Percentiles rank a stretch among this genome's conserved stretches.
Evolutionary conservation across 257 asterid genomes (phyloP).

Genomic region (Solanum rostratum): DNA sequence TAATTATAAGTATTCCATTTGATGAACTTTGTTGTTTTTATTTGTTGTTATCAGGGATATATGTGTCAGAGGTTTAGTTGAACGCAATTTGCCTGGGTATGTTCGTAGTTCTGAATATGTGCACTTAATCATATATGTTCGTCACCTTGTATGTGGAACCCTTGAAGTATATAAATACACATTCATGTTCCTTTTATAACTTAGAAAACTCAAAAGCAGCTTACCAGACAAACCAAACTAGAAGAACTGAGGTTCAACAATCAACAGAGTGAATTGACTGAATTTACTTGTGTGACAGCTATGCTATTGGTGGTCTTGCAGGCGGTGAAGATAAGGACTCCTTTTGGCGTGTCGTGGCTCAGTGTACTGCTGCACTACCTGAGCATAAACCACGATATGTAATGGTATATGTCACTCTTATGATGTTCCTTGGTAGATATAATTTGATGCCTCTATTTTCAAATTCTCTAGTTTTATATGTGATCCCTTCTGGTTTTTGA

Average conservation of each 20-base stretch:
- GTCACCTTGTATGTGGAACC: not conserved
- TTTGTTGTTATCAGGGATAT: constrained; percentile 59
- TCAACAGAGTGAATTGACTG: constrained; percentile 17
- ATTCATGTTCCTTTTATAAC: not conserved
- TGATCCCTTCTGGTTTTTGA: not conserved
- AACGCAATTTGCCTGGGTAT: constrained; percentile 94
- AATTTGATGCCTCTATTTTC: not conserved
- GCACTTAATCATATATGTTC: not conserved
- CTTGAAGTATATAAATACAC: not conserved
- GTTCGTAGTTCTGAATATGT: constrained; percentile 1
- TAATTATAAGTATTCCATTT: not conserved
- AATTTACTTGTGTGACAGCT: constrained; percentile 55
- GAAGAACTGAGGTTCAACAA: constrained; percentile 1
- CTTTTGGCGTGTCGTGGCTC: constrained; percentile 99
- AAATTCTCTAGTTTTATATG: constrained; percentile 2
- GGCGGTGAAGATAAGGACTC: constrained; percentile 99
- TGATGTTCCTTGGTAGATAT: not conserved
- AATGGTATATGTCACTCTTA: constrained; percentile 41
- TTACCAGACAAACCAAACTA: not conserved
- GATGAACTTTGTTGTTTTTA: not conserved
- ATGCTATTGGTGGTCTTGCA: constrained; percentile 99
- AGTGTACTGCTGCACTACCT: constrained; percentile 95
- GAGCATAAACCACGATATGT: constrained; percentile 96
- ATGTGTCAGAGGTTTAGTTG: constrained; percentile 87
- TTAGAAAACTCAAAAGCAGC: not conserved